A percentile compares a stretch with the other conserved stretches of the same genome.
Evolutionary conservation across 1,139 yeast species (phyloP).

Genomic region (Blastobotrys petasosporus): DNA sequence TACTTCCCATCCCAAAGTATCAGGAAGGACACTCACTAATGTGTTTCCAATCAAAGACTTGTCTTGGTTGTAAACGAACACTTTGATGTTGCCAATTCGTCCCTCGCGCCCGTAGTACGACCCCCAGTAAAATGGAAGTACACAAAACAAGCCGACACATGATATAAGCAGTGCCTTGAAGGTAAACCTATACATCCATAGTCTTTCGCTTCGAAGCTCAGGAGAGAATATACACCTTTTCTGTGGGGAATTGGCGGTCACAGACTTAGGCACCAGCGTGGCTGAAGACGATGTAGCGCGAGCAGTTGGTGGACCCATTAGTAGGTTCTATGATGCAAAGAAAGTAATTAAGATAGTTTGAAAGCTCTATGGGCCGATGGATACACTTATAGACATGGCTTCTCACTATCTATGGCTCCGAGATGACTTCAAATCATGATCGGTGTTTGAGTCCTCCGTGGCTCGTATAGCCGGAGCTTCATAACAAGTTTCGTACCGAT

Average conservation of each 20-base stretch:
- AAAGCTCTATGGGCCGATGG: too few species aligned
- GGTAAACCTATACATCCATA: background rate
- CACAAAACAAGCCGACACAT: conserved; percentile 18
- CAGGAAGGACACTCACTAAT: conserved; percentile 23
- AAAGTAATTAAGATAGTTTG: too few species aligned
- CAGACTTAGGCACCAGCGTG: too few species aligned
- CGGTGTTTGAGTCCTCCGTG: too few species aligned
- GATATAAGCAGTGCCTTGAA: conserved; percentile 1
- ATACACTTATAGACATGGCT: too few species aligned
- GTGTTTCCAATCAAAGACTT: conserved; percentile 37
- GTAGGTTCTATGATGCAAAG: too few species aligned
- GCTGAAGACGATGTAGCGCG: too few species aligned
- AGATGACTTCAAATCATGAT: too few species aligned
- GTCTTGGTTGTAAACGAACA: conserved; percentile 47
- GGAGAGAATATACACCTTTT: background rate
- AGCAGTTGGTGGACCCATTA: too few species aligned
- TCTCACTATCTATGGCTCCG: too few species aligned
- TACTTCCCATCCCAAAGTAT: conserved; percentile 27
- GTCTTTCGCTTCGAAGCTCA: background rate
- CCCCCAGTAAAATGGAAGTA: conserved; percentile 59
- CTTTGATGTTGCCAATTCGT: conserved; percentile 39
- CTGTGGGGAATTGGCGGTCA: background rate
- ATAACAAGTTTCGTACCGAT: too few species aligned
- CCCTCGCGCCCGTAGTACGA: conserved; percentile 41
- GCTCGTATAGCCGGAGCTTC: too few species aligned